Base-by-base conservation (phyloP, 2,329 filamentous ascomycete genomes). In the Fusarium ramigenum region DNA sequence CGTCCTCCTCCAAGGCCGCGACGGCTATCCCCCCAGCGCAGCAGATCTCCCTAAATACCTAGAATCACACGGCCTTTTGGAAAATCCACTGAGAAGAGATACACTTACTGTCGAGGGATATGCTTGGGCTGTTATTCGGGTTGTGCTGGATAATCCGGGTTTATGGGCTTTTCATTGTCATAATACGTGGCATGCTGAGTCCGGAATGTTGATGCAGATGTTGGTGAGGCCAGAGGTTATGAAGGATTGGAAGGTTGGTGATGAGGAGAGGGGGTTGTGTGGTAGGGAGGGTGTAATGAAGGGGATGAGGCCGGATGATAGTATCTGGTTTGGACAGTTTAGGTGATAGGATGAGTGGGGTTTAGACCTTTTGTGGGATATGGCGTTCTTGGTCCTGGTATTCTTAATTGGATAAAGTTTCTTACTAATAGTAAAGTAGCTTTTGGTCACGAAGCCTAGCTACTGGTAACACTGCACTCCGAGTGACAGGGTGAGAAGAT, bases 201-300 rank as follows among this genome's bases (percentile, higher is more conserved):
- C 88, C 3, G 88, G 89, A 3, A 84, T 90, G 82, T 66, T 86
- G 37, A 91, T 91, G 89, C 87, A 90, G 78, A 85, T 92, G 60
- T 74, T 84, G 16, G 82, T 81, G 2, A 73, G 76, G 16, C 72
- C 75, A 0, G 80, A 82, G 3, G 75, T 75, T 9, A 77, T 82
- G 9, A 63, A 69, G 1, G 42, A 42, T 7, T 82, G 80, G 82
- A 49, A 59, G 4, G 53, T 81, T 6, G 63, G 65, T 2, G 62
- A 75, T 2, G 63, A 73, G 9, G 74, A 78, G 36, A 72, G 64
- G 14, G 70, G 65, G 2, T 75, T 83, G 72, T 84, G 82, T 47
- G 37, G 3, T 7, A 62, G 74, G 4, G 47, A 76, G 4, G 82
- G 81, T 6, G 80, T 83, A 7, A 57, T 60, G 9, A 77, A 64